phyloP scores from a whole-genome alignment of 2,329 filamentous ascomycete species.

The Aureobasidium sp. region DNA sequence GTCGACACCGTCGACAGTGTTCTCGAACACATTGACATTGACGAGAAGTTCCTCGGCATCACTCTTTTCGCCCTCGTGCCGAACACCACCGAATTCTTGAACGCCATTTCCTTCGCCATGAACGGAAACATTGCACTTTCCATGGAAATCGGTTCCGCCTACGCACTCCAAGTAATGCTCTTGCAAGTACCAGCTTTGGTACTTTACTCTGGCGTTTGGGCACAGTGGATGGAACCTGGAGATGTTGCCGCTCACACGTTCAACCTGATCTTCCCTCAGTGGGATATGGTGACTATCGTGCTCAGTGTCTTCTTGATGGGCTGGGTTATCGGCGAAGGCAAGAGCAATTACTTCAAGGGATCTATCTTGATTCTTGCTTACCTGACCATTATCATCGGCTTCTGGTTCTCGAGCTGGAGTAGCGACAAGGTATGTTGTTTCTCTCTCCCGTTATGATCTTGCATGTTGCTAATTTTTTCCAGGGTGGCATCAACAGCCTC shows the following conservation, averaged over 20 bases:
- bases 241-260: constrained; percentile 59
- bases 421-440: constrained; percentile 35
- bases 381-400: constrained; percentile 82
- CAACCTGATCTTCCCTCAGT: constrained; percentile 89
- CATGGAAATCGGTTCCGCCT: constrained; percentile 98
- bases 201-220: constrained; percentile 75
- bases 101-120: constrained; percentile 99
- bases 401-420: constrained; percentile 70
- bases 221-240: constrained; percentile 42
- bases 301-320: constrained; percentile 92
- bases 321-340: constrained; percentile 96
- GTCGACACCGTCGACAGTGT: constrained; percentile 98
- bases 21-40: constrained; percentile 77
- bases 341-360: constrained; percentile 99
- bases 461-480: background rate
- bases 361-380: constrained; percentile 91
- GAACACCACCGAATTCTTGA: constrained; percentile 97
- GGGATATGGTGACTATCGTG: constrained; percentile 98
- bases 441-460: background rate
- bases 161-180: constrained; percentile 90
- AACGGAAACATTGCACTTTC: constrained; percentile 97
- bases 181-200: constrained; percentile 91
- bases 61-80: constrained; percentile 94
- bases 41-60: constrained; percentile 95
- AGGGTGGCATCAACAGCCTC: constrained; percentile 14